phyloP scores from a whole-genome alignment of 2,329 filamentous ascomycete genomes.

The Aspergillus sp. region DNA sequence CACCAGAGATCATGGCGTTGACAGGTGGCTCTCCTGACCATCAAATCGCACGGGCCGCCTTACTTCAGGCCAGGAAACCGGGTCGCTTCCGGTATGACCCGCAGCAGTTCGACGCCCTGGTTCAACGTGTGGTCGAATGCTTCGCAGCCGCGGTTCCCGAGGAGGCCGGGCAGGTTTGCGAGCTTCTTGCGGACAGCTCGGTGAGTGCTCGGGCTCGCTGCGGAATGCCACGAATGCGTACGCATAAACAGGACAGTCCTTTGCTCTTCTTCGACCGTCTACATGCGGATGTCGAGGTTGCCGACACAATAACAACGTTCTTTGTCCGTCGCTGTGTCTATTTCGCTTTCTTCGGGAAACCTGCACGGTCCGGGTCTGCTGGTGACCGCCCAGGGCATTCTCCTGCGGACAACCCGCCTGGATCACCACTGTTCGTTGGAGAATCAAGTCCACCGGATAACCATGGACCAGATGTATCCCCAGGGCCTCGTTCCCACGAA shows the following conservation, averaged over 20 bases:
- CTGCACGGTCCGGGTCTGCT: neutral
- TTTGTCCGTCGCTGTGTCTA: conserved; percentile 5
- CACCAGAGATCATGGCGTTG: conserved; percentile 13
- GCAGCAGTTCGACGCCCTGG: conserved; percentile 13
- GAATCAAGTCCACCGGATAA: conserved; percentile 2
- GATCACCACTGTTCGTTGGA: conserved; percentile 6
- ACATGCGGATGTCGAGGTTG: too few species aligned
- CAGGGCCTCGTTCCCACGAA: neutral
- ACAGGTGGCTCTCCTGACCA: conserved; percentile 17
- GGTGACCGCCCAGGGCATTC: conserved; percentile 2
- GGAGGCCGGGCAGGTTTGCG: too few species aligned
- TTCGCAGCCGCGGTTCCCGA: conserved; percentile 12
- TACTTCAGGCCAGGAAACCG: conserved; percentile 20
- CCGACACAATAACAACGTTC: too few species aligned
- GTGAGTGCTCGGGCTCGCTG: too few species aligned
- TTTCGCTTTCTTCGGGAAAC: conserved; percentile 21
- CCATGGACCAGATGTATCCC: neutral
- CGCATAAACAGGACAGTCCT: too few species aligned
- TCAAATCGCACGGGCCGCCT: conserved; percentile 15
- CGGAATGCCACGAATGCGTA: too few species aligned
- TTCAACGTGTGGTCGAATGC: conserved; percentile 16
- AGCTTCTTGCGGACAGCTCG: too few species aligned
- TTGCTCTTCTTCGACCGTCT: too few species aligned
- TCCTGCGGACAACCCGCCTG: conserved; percentile 2
- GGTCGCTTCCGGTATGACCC: conserved; percentile 16